These are phyloP conservation scores for Verticillium tricorpus DNA, from an alignment of 2,329 filamentous ascomycete genomes.

Conservation along the genomic window DNA sequence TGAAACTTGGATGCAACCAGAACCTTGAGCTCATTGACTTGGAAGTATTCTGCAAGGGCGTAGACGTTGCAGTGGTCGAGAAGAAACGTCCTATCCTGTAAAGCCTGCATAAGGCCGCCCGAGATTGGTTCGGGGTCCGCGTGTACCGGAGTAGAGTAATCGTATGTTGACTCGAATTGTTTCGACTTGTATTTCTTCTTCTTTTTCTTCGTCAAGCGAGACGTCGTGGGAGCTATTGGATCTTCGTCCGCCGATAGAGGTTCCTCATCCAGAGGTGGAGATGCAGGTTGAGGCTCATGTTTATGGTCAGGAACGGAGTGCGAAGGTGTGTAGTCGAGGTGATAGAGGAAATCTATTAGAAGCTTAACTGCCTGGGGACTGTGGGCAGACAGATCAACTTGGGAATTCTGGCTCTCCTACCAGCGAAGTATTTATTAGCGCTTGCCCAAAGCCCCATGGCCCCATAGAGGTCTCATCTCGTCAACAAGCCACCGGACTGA, in stretches of 20 bases:
- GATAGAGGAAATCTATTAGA: not conserved
- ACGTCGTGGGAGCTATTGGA: too few relatives aligned
- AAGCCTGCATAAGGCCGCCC: not conserved
- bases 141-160: too few relatives aligned
- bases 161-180: not conserved
- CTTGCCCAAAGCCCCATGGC: not conserved
- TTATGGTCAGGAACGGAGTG: not conserved
- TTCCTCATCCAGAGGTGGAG: not conserved
- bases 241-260: too few relatives aligned
- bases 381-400: not conserved
- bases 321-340: not conserved
- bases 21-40: not conserved
- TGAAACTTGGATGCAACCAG: not conserved
- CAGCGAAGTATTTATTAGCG: not conserved
- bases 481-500: not conserved
- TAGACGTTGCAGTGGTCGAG: not conserved
- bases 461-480: not conserved
- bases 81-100: not conserved
- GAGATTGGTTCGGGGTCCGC: not conserved
- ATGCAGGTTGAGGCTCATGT: not conserved
- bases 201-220: not conserved
- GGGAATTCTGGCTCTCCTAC: not conserved
- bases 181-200: not conserved
- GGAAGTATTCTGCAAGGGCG: not conserved
- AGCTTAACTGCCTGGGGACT: not conserved